Percentiles rank a stretch among this genome's conserved stretches.
Conservation (phyloP, 2,329 filamentous ascomycete species). For the Colletotrichum simmondsii region DNA sequence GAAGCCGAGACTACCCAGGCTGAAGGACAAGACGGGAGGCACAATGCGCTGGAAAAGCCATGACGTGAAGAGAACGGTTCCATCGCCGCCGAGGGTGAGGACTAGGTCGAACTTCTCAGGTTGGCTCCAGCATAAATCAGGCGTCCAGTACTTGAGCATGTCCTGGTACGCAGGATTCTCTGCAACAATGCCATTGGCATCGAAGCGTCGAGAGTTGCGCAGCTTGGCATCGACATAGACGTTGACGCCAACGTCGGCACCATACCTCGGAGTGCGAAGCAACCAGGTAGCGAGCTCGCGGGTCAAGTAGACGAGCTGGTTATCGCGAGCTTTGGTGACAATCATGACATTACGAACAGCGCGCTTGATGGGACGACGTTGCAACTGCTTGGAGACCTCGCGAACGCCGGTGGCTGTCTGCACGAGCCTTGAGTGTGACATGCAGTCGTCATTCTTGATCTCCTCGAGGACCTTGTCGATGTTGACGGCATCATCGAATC, state of each 20-base stretch:
- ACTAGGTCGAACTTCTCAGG: conserved; percentile 98
- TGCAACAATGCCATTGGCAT: conserved; percentile 76
- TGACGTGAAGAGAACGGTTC: conserved; percentile 87
- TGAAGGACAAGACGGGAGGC: conserved; percentile 86
- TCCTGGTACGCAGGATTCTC: conserved; percentile 80
- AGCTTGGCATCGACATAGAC: conserved; percentile 99
- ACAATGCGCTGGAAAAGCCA: conserved; percentile 94
- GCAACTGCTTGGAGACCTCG: conserved; percentile 95
- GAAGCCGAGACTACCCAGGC: conserved; percentile 87
- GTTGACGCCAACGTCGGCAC: conserved; percentile 89
- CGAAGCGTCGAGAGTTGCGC: conserved; percentile 87
- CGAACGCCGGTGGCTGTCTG: conserved; percentile 95
- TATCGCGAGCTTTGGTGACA: conserved; percentile 96
- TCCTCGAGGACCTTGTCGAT: conserved; percentile 95
- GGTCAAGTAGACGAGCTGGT: conserved; percentile 89
- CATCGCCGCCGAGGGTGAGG: conserved; percentile 86
- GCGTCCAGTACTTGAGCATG: conserved; percentile 96
- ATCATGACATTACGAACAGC: conserved; percentile 97
- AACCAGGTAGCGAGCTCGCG: conserved; percentile 90
- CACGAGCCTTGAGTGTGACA: conserved; percentile 93
- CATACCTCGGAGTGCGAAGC: conserved; percentile 88
- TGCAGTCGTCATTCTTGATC: conserved; percentile 86
- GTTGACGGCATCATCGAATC: conserved; percentile 96
- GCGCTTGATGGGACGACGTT: conserved; percentile 89
- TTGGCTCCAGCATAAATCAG: conserved; percentile 91